phyloP scores from a whole-genome alignment of 225 moss, liverwort and hornwort genomes.

The Polytrichum formosum region DNA sequence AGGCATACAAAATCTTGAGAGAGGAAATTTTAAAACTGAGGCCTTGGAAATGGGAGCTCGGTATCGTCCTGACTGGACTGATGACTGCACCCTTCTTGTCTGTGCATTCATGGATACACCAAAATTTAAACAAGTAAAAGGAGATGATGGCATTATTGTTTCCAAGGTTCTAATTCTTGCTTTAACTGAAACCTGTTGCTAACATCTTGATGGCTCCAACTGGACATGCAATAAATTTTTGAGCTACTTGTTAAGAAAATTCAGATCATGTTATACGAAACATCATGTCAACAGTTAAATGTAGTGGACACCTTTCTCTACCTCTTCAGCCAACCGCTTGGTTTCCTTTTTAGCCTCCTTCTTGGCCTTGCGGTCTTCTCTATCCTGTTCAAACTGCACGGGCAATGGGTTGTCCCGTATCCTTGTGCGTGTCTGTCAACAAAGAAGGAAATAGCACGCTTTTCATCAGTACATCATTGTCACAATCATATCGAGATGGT shows the following conservation, averaged over 20 bases:
- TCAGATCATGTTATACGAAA: too few relatives aligned
- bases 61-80: slow-evolving; percentile 72
- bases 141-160: slow-evolving; percentile 68
- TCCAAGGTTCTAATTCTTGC: slow-evolving; percentile 46
- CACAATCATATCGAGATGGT: too few relatives aligned
- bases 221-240: not conserved
- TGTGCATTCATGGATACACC: slow-evolving; percentile 77
- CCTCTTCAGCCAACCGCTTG: slow-evolving; percentile 19
- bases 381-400: slow-evolving; percentile 25
- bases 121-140: slow-evolving; percentile 78
- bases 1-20: slow-evolving; percentile 78
- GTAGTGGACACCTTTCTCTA: slow-evolving; percentile 4
- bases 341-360: slow-evolving; percentile 33
- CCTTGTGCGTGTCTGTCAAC: slow-evolving; percentile 19
- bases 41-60: slow-evolving; percentile 79
- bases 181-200: too few relatives aligned
- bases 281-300: too few relatives aligned
- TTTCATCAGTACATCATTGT: too few relatives aligned
- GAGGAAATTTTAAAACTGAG: slow-evolving; percentile 57
- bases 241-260: too few relatives aligned
- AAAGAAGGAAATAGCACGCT: not conserved
- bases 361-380: slow-evolving; percentile 22
- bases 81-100: slow-evolving; percentile 81
- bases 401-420: slow-evolving; percentile 31
- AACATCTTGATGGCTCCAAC: too few relatives aligned